Evolutionary conservation across 805 yeast genomes (phyloP).

Genomic region (Danielia oregonensis): DNA sequence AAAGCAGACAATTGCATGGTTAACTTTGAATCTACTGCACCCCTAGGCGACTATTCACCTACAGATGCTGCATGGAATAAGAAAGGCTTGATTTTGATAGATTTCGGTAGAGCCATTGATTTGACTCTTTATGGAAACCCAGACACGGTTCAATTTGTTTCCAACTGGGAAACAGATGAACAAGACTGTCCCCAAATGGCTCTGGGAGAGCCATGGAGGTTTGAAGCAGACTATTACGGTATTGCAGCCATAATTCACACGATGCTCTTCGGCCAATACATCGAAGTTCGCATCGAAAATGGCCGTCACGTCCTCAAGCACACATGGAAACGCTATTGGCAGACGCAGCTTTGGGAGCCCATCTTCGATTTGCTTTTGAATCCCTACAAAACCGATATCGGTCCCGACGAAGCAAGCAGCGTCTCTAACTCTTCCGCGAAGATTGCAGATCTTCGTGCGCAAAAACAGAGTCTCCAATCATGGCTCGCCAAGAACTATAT

Average conservation of each 20-base stretch:
- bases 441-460: not conserved
- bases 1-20: slow-evolving; percentile 87
- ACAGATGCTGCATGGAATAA: slow-evolving; percentile 43
- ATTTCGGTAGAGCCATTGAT: slow-evolving; percentile 81
- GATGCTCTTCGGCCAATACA: slow-evolving; percentile 65
- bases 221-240: slow-evolving; percentile 81
- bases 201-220: slow-evolving; percentile 60
- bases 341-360: slow-evolving; percentile 62
- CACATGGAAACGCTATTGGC: slow-evolving; percentile 72
- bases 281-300: slow-evolving; percentile 34
- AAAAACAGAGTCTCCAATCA: not conserved
- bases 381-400: slow-evolving; percentile 30
- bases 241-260: slow-evolving; percentile 71
- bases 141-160: slow-evolving; percentile 44
- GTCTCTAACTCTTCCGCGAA: not conserved
- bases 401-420: not conserved
- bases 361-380: slow-evolving; percentile 64
- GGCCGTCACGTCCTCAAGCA: slow-evolving; percentile 13
- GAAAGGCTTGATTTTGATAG: slow-evolving; percentile 63
- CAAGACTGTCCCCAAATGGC: slow-evolving; percentile 75
- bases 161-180: slow-evolving; percentile 58
- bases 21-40: slow-evolving; percentile 34
- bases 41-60: slow-evolving; percentile 20
- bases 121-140: slow-evolving; percentile 43
- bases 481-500: not conserved